Evolutionary conservation across 1,284 basidiomycete species (phyloP).

Genomic region (Tilletia horrida): DNA sequence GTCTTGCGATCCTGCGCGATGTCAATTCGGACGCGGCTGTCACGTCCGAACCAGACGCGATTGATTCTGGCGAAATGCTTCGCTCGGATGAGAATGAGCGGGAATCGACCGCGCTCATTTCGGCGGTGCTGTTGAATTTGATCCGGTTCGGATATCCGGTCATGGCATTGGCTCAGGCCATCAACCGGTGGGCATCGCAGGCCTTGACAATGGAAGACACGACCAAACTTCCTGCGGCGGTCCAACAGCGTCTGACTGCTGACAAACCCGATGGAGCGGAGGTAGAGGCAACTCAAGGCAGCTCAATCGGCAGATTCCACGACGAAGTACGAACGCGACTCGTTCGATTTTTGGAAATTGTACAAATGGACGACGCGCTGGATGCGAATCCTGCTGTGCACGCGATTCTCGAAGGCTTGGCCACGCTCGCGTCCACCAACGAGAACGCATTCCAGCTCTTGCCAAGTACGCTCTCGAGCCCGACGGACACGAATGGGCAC

Average conservation of each 20-base stretch:
- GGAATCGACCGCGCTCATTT: conserved; percentile 8
- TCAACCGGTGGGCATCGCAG: background rate
- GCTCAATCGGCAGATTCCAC: background rate
- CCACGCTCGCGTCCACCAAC: background rate
- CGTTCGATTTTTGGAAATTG: conserved; percentile 4
- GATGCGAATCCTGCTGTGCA: conserved; percentile 14
- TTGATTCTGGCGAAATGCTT: background rate
- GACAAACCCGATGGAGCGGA: background rate
- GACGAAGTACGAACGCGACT: conserved; percentile 8
- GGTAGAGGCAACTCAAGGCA: background rate
- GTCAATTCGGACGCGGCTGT: background rate
- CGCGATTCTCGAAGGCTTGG: background rate
- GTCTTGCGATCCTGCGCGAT: background rate
- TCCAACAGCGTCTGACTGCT: conserved; percentile 3
- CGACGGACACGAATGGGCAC: background rate
- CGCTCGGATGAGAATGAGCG: background rate
- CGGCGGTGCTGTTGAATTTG: background rate
- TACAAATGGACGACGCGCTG: conserved; percentile 14
- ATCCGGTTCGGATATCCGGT: conserved; percentile 3
- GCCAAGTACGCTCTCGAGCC: background rate
- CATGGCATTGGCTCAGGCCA: conserved; percentile 8
- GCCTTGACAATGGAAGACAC: background rate
- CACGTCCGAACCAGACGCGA: background rate
- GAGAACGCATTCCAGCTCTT: conserved; percentile 9
- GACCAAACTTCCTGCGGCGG: background rate